Evolutionary conservation across 176 grass and related monocot genomes (phyloP), one percentile per base, ranked within the genome.

Genomic region (Urochloa ruziziensis): DNA sequence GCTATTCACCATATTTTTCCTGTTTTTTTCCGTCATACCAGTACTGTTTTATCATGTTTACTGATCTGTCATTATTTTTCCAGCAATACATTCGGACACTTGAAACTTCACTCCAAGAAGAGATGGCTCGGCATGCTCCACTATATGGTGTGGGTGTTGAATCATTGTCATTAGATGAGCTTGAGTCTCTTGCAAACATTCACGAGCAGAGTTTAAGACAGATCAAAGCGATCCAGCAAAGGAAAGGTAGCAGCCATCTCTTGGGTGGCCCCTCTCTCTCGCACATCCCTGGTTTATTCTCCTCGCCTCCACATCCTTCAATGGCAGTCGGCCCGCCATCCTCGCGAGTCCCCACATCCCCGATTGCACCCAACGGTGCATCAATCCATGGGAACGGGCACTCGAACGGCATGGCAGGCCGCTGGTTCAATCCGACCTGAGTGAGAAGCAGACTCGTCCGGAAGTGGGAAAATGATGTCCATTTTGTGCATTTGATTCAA

Each of bases 41-140:
- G 15, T 67, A 39, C 7, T 39, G n/a, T 18, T 49, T 32, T 23
- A 69, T 10, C 18, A 57, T 82, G 33, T 77, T 86, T 86, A 83
- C 48, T 67, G 69, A 43, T 42, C 2, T 35, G 49, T 89, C 72
- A 70, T 82, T 24, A 70, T 84, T 56, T 54, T 59, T 80, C 82
- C 93, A 99, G 96, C 93, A 96, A 99, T 99, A 94, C 70, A 99
- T 99, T 66, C 72, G 49, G 64, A 94, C 93, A 18, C 89, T 99
- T 17, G 93, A 99, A 90, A 87, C 85, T 10, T 96, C 93, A 65
- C 83, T 99, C 37, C 91, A 92, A 85, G 96, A 99, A 85, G 93
- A 96, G 91, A 99, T 99, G 93, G 57, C 83, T 16, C 85, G 93
- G 57, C 93, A 99, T 89, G 96, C 91, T 46, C 93, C 89, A 43